Evolutionary conservation across 148 eudicot genomes (phyloP), one percentile per base, ranked within the genome.

Genomic region (Chenopodium quinoa): DNA sequence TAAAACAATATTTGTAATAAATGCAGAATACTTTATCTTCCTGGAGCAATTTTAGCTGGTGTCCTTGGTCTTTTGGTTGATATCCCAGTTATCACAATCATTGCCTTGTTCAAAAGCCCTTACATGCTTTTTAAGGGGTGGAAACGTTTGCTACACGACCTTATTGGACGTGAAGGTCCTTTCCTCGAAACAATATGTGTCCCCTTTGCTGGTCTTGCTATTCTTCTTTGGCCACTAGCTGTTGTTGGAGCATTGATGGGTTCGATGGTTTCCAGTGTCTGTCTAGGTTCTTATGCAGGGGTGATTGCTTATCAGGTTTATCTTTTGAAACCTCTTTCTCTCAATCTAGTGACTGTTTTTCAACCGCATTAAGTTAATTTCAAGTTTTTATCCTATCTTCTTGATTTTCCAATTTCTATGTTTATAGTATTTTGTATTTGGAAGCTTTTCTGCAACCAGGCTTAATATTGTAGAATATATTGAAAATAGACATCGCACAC

Each of bases 131-230:
- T 91, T 82, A 93, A 90, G 85, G 99, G 99, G 37, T 95, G 99
- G 99, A 79, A 82, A 63, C 92, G 99, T 71, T 82, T 95, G 73
- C 83, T 95, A 85, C 93, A 92, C 40, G 99, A 95, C 79, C 84
- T 94, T 64, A 91, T 95, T 72, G 99, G 99, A 56, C 92, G 99
- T 1, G 99, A 93, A 85, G 99, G 99, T 63, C 99, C 99, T 62
- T 95, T 95, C 82, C 86, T 95, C 87, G 99, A 95, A 87, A 91
- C 97, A 34, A 89, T 95, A 75, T 95, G 99, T 84, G 99, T 95
- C 69, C 99, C 99, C 34, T 89, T 95, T 84, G 99, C 97, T 11
- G 99, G 97, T 73, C 92, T 95, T 79, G 97, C 99, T 31, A 93
- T 95, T 77, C 80, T 95, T 80, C 88, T 95, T 31, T 95, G 99